Evolutionary conservation across 306 rosid genomes (phyloP), one percentile per base, ranked within the genome.

Genomic region (Prunus campanulata): DNA sequence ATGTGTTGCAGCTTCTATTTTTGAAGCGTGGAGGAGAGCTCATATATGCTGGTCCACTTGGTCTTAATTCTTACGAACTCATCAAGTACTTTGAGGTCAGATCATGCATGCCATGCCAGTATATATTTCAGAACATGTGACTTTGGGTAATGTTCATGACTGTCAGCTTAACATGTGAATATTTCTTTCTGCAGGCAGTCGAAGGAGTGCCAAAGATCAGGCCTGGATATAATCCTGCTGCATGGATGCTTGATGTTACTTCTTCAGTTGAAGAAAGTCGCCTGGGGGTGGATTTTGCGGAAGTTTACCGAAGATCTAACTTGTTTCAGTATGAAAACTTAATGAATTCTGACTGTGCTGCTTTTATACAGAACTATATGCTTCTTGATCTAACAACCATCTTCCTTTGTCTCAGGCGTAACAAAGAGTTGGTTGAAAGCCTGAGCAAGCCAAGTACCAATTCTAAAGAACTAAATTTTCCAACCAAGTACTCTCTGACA

Each of bases 11-110:
- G 99, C 99, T 96, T 81, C 75, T 96, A 68, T 92, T 82, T 74
- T 82, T 96, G 99, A 96, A 96, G 92, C 97, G 99, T 29, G 99
- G 99, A 75, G 99, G 99, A 78, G 90, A 92, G 86, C 92, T 96
- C 85, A 92, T 96, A 82, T 96, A 92, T 83, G 99, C 99, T 72
- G 99, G 99, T 85, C 96, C 96, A 64, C 96, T 96, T 50, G 99
- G 99, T 60, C 93, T 92, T 70, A 92, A 83, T 82, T 96, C 99
- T 74, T 80, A 81, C 81, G 96, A 96, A 76, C 88, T 96, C 51
- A 79, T 96, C 73, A 85, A 87, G 78, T 96, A 96, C 84, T 92
- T 96, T 66, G 96, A 96, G 98, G 99, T 96, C 75, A 69, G 87
- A 76, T 78, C 56, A 80, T 68, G 76, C 79, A 16, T 2, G 57